A percentile compares a stretch with the other conserved stretches of the same genome.
These are phyloP conservation scores for Aschersonia sp. DNA, from an alignment of 2,329 filamentous ascomycete species.

Conservation along the genomic window DNA sequence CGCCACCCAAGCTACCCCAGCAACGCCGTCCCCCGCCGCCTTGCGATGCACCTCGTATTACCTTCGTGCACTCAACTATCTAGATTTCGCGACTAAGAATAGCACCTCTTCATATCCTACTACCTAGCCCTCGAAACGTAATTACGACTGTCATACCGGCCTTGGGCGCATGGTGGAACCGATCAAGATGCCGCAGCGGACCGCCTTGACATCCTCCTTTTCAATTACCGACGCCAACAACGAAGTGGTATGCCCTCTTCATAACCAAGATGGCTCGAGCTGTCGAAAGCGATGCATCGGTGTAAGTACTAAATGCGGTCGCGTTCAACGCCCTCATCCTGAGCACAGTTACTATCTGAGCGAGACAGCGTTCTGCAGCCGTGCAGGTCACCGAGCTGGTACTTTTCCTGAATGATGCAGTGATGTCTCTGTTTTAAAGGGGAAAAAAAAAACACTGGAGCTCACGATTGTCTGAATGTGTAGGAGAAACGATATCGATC, in stretches of 20 bases:
- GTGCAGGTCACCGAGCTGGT: neutral
- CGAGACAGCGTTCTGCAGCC: too few relatives aligned
- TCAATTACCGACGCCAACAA: slow-evolving; percentile 85
- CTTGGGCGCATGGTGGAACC: slow-evolving; percentile 24
- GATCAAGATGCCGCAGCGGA: slow-evolving; percentile 76
- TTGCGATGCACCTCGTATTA: slow-evolving; percentile 12
- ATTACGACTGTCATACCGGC: neutral
- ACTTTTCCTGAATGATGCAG: neutral
- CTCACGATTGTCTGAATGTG: neutral
- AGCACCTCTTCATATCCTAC: neutral
- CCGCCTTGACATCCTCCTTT: slow-evolving; percentile 78
- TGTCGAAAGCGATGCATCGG: slow-evolving; percentile 97
- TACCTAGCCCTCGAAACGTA: too few relatives aligned
- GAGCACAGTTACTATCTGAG: too few relatives aligned
- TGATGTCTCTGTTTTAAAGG: neutral
- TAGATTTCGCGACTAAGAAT: neutral
- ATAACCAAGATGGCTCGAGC: slow-evolving; percentile 90
- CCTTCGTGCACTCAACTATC: slow-evolving; percentile 17
- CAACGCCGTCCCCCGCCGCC: slow-evolving; percentile 2
- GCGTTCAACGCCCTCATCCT: neutral
- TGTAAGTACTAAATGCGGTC: slow-evolving; percentile 47
- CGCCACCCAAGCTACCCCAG: neutral
- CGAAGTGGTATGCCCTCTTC: slow-evolving; percentile 91
- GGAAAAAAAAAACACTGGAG: too few relatives aligned
- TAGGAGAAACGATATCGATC: slow-evolving; percentile 94